Conservation (phyloP, 805 yeast species). For the Sungouiozyma ichnusensis region DNA sequence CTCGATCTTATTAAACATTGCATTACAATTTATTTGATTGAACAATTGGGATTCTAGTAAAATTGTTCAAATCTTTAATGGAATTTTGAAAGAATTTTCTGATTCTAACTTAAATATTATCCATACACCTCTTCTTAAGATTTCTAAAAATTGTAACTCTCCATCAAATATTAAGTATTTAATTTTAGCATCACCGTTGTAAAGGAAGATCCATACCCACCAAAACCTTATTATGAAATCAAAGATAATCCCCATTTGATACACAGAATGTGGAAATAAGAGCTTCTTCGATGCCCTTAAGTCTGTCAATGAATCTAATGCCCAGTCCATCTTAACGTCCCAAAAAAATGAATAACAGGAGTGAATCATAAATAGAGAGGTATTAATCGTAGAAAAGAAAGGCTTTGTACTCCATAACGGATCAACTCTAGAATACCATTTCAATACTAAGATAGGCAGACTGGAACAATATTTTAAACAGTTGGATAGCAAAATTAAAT, state of each 20-base stretch:
- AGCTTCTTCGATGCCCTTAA: constrained; percentile 7
- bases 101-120: constrained; percentile 73
- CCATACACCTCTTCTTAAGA: constrained; percentile 85
- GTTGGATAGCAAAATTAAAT: constrained; percentile 53
- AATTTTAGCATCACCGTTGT: constrained; percentile 25
- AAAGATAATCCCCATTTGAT: constrained; percentile 44
- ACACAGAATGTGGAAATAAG: constrained; percentile 27
- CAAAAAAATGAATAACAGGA: constrained; percentile 74
- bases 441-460: constrained; percentile 39
- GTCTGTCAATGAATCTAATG: constrained; percentile 40
- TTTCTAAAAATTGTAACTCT: constrained; percentile 60
- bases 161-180: constrained; percentile 49
- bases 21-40: background rate
- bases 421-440: constrained; percentile 18
- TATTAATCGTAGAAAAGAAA: constrained; percentile 15
- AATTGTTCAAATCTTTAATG: constrained; percentile 1
- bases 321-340: constrained; percentile 92
- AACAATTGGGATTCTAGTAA: background rate
- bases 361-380: constrained; percentile 43
- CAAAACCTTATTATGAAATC: constrained; percentile 65
- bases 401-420: background rate
- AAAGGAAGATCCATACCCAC: constrained; percentile 53
- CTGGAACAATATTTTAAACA: constrained; percentile 65
- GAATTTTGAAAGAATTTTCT: constrained; percentile 36
- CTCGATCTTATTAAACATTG: background rate